Evolutionary conservation across 352 stramenopile genomes (phyloP).

Genomic region (Plasmopara halstedii): DNA sequence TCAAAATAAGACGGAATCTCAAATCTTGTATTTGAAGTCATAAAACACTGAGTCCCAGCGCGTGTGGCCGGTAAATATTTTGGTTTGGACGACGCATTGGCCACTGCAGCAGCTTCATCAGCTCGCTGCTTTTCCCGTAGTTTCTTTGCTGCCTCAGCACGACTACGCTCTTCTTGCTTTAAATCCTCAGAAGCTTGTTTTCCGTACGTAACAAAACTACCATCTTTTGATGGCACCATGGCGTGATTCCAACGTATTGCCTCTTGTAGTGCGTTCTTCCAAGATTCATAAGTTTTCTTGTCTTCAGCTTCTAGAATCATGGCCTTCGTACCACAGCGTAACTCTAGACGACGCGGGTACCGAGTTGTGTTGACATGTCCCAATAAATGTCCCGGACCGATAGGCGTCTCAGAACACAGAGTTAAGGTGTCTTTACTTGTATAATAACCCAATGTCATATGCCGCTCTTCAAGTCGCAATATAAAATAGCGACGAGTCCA

Average conservation of each 20-base stretch:
- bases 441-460: slow-evolving; percentile 86
- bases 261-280: slow-evolving; percentile 70
- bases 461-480: slow-evolving; percentile 72
- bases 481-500: slow-evolving; percentile 85
- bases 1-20: slow-evolving; percentile 73
- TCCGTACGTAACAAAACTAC: slow-evolving; percentile 71
- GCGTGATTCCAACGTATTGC: slow-evolving; percentile 83
- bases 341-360: slow-evolving; percentile 52
- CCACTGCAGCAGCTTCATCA: slow-evolving; percentile 48
- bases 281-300: slow-evolving; percentile 41
- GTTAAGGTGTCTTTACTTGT: slow-evolving; percentile 75
- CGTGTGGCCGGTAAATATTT: slow-evolving; percentile 75
- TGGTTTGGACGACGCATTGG: slow-evolving; percentile 69
- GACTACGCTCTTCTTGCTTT: slow-evolving; percentile 58
- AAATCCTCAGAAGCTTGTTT: slow-evolving; percentile 70
- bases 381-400: slow-evolving; percentile 59
- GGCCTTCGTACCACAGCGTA: slow-evolving; percentile 62
- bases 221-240: slow-evolving; percentile 76
- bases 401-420: slow-evolving; percentile 76
- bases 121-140: slow-evolving; percentile 65
- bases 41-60: slow-evolving; percentile 68
- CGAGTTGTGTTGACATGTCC: slow-evolving; percentile 42
- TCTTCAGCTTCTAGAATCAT: slow-evolving; percentile 71
- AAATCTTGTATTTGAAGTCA: slow-evolving; percentile 79
- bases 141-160: slow-evolving; percentile 65